Conservation (phyloP, 352 stramenopile genomes). For the Phytophthora hybrid region DNA sequence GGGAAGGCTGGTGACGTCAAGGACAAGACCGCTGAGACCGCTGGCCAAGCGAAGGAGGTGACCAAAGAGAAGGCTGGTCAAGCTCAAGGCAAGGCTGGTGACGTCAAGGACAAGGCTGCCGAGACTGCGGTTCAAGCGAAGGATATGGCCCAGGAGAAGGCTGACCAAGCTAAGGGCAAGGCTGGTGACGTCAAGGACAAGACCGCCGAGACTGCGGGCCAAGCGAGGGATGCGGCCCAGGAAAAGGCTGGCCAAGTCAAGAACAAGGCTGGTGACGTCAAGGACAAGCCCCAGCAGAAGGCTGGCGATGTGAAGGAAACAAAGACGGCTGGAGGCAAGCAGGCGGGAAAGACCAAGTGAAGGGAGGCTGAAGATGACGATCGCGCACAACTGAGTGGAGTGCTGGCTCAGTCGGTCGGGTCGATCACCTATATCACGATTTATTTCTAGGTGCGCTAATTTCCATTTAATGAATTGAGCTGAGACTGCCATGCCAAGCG, state of each 20-base stretch:
- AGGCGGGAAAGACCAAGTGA: slow-evolving; percentile 31
- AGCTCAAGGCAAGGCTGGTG: slow-evolving; percentile 14
- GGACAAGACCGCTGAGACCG: slow-evolving; percentile 29
- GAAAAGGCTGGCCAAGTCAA: slow-evolving; percentile 16
- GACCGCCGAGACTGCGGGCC: slow-evolving; percentile 20
- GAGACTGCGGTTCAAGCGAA: slow-evolving; percentile 28
- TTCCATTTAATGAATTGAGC: slow-evolving; percentile 10
- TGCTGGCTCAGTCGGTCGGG: slow-evolving; percentile 17
- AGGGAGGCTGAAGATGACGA: slow-evolving; percentile 27
- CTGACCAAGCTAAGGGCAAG: slow-evolving; percentile 3
- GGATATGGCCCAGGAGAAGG: slow-evolving; percentile 32
- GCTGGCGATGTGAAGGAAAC: slow-evolving; percentile 26
- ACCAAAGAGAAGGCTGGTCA: slow-evolving; percentile 18
- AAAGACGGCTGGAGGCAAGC: slow-evolving; percentile 1
- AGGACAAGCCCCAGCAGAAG: slow-evolving; percentile 23
- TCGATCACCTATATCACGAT: slow-evolving; percentile 45
- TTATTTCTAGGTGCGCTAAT: slow-evolving; percentile 34
- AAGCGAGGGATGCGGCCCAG: slow-evolving; percentile 31
- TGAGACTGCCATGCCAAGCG: no score
- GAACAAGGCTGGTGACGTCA: slow-evolving; percentile 25
- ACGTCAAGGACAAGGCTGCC: slow-evolving; percentile 27
- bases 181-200: slow-evolving; percentile 30
- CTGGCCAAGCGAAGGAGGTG: slow-evolving; percentile 30
- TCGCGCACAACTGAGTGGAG: slow-evolving; percentile 5
- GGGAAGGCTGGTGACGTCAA: slow-evolving; percentile 30